A percentile compares a stretch with the other conserved stretches of the same genome.
Evolutionary conservation across 805 yeast genomes (phyloP).

Genomic region (Limtongia smithiae): DNA sequence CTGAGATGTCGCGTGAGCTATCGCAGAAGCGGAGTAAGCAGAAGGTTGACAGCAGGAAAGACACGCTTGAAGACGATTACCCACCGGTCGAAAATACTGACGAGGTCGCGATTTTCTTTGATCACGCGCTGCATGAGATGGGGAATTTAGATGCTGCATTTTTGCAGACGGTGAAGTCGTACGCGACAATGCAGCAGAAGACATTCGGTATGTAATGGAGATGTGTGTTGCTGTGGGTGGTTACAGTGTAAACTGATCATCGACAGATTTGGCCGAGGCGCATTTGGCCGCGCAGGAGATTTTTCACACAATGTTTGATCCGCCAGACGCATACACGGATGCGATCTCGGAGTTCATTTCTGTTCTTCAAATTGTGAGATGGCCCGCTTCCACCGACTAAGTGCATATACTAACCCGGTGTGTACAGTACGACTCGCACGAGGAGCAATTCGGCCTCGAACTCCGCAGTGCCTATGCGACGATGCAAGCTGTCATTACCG

Average conservation of each 20-base stretch:
- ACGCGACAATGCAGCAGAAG: constrained; percentile 16
- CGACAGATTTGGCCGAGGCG: constrained; percentile 25
- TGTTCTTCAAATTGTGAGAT: constrained; percentile 19
- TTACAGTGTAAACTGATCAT: background rate
- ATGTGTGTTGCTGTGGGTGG: too few relatives aligned
- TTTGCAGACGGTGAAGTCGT: constrained; percentile 4
- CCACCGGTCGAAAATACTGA: constrained; percentile 23
- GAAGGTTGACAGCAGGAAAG: constrained; percentile 34
- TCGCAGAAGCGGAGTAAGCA: constrained; percentile 38
- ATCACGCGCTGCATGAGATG: constrained; percentile 28
- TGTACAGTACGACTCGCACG: constrained; percentile 16
- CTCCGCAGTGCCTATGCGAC: constrained; percentile 15
- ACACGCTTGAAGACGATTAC: constrained; percentile 30
- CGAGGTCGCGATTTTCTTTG: constrained; percentile 26
- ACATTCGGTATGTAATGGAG: constrained; percentile 4
- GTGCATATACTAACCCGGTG: background rate
- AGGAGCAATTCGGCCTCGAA: constrained; percentile 20
- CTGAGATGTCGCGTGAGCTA: constrained; percentile 37
- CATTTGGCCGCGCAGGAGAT: constrained; percentile 10
- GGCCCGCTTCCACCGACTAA: constrained; percentile 3
- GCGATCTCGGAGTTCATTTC: constrained; percentile 19
- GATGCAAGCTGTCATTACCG: constrained; percentile 29
- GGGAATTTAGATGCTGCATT: constrained; percentile 15
- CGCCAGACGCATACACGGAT: constrained; percentile 15
- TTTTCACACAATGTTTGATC: constrained; percentile 12